These are phyloP conservation scores for Persicaria maculosa DNA, from an alignment of 148 eudicot genomes.

Conservation along the genomic window DNA sequence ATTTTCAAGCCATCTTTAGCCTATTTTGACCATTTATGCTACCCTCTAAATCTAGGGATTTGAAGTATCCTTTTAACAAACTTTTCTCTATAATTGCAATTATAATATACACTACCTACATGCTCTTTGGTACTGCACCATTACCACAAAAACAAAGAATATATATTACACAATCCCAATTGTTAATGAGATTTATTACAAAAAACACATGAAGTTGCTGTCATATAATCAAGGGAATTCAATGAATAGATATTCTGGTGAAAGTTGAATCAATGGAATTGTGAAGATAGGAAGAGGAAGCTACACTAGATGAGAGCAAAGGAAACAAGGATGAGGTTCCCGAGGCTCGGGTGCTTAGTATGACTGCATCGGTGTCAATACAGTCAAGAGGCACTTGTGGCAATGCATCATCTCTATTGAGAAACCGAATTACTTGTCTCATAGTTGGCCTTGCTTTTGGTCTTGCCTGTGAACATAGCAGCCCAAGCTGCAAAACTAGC, in stretches of 20 bases:
- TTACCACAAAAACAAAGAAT: neutral
- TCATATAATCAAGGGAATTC: neutral
- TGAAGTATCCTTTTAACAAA: neutral
- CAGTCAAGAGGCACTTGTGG: conserved; percentile 13
- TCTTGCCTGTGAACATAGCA: conserved; percentile 21
- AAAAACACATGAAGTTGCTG: neutral
- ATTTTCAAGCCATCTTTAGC: neutral
- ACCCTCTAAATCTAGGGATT: too few relatives aligned
- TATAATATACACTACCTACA: too few relatives aligned
- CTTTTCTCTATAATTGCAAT: neutral
- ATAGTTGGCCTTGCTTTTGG: conserved; percentile 22
- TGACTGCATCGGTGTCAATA: neutral
- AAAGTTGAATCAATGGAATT: neutral
- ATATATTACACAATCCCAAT: neutral
- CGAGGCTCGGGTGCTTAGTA: neutral
- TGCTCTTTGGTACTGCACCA: too few relatives aligned
- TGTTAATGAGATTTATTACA: neutral
- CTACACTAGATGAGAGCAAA: neutral
- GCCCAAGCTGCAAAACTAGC: conserved; percentile 21
- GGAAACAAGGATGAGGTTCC: neutral
- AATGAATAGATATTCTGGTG: neutral
- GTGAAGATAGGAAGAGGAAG: neutral
- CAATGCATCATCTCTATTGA: conserved; percentile 12
- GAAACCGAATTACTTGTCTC: conserved; percentile 19
- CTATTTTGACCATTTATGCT: neutral